These are phyloP conservation scores for Diaporthe ilicicola DNA, from an alignment of 2,329 filamentous ascomycete genomes.

Conservation along the genomic window DNA sequence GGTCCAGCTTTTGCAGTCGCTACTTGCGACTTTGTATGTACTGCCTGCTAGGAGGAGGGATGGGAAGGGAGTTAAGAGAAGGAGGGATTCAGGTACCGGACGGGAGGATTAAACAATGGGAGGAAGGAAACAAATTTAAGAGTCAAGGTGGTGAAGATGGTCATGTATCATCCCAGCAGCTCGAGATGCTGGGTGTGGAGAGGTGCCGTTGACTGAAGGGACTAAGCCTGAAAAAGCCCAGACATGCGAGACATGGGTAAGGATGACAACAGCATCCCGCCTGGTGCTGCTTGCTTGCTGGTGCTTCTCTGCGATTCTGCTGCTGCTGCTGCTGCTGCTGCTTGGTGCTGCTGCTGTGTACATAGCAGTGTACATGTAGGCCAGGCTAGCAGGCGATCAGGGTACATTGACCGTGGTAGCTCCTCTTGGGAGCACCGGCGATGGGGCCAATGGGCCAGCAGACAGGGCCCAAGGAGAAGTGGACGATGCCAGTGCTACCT, in stretches of 20 bases:
- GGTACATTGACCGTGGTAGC: slow-evolving; percentile 3
- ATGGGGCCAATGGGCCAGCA: slow-evolving; percentile 8
- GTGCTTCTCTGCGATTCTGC: neutral
- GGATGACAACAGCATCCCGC: slow-evolving; percentile 41
- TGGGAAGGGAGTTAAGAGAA: neutral
- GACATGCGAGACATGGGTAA: slow-evolving; percentile 48
- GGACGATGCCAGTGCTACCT: slow-evolving; percentile 27
- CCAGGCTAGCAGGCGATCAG: neutral
- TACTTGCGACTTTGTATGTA: neutral
- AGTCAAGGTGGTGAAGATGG: slow-evolving; percentile 29
- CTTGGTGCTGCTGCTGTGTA: neutral
- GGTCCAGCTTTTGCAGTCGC: slow-evolving; percentile 35
- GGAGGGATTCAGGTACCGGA: slow-evolving; percentile 33
- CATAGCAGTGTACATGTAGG: neutral
- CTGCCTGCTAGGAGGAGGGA: neutral
- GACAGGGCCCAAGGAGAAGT: slow-evolving; percentile 4
- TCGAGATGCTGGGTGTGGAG: slow-evolving; percentile 42
- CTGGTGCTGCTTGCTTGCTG: neutral
- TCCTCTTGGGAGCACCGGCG: neutral
- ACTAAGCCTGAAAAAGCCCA: slow-evolving; percentile 50
- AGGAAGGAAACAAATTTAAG: slow-evolving; percentile 43
- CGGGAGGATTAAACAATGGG: slow-evolving; percentile 37
- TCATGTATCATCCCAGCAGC: slow-evolving; percentile 41
- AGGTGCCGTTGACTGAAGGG: slow-evolving; percentile 45
- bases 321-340: neutral